phyloP scores from a whole-genome alignment of 202 grass and related monocot species.

The Setaria italica region DNA sequence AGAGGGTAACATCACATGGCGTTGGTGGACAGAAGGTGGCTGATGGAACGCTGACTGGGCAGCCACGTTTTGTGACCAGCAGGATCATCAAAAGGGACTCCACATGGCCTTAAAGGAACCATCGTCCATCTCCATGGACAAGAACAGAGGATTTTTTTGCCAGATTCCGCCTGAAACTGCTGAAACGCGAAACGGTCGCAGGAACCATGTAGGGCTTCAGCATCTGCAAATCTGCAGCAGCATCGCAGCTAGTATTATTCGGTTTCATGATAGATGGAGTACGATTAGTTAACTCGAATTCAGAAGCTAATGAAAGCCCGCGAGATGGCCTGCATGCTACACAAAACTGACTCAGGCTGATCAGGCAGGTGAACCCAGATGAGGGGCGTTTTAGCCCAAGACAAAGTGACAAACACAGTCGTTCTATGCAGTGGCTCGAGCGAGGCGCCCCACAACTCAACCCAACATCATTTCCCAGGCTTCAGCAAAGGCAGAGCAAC shows the following conservation, averaged over 20 bases:
- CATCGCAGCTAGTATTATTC: neutral
- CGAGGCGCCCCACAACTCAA: no score
- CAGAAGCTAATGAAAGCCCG: neutral
- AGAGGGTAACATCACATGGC: neutral
- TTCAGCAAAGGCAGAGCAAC: neutral
- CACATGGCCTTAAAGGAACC: neutral
- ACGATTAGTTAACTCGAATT: neutral
- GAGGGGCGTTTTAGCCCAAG: no score
- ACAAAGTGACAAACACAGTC: no score
- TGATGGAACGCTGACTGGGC: slow-evolving; percentile 28
- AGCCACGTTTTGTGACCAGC: neutral
- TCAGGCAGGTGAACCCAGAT: no score
- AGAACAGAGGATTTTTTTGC: neutral
- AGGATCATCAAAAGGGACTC: neutral
- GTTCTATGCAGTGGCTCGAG: no score
- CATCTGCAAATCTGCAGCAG: neutral
- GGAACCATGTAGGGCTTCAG: neutral
- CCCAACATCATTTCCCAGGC: no score
- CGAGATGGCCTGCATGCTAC: no score
- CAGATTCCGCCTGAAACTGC: no score
- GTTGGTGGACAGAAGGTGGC: neutral
- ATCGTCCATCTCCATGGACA: neutral
- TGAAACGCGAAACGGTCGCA: neutral
- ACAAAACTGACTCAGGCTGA: no score
- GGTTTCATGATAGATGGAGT: neutral